phyloP scores from a whole-genome alignment of 2,329 filamentous ascomycete genomes.

The Cytospora paraplurivora region DNA sequence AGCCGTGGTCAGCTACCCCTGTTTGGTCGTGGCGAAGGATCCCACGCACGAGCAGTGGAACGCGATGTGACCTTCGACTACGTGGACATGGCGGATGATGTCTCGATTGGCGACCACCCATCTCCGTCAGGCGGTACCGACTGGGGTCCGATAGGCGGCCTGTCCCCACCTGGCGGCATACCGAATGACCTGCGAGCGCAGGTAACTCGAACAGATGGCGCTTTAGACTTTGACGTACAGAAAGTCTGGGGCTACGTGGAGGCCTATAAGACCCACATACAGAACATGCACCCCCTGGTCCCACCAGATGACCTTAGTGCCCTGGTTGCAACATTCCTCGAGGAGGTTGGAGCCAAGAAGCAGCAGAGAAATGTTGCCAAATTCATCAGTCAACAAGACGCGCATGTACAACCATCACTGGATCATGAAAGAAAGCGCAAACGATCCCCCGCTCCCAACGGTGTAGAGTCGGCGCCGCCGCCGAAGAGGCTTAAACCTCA shows the following conservation, averaged over 20 bases:
- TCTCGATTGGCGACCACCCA: constrained; percentile 50
- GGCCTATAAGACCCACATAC: constrained; percentile 62
- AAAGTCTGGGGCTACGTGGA: constrained; percentile 57
- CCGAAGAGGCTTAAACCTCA: constrained; percentile 54
- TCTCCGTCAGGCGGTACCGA: constrained; percentile 57
- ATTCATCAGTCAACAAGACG: constrained; percentile 22
- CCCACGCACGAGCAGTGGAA: constrained; percentile 56
- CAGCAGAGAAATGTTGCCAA: constrained; percentile 30
- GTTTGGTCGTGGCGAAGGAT: constrained; percentile 78
- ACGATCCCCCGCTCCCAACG: constrained; percentile 50
- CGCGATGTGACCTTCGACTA: constrained; percentile 45
- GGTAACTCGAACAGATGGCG: constrained; percentile 46
- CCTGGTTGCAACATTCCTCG: constrained; percentile 56
- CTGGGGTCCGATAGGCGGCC: constrained; percentile 61
- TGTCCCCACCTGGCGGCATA: constrained; percentile 44
- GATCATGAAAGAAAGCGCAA: constrained; percentile 54
- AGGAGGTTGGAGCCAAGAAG: constrained; percentile 44
- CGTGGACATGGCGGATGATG: constrained; percentile 50
- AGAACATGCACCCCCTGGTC: constrained; percentile 67
- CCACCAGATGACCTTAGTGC: constrained; percentile 54
- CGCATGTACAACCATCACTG: constrained; percentile 26
- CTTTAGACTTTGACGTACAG: constrained; percentile 55
- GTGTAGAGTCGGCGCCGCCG: constrained; percentile 35
- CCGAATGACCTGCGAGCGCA: constrained; percentile 43
- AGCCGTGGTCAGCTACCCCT: constrained; percentile 72